These are phyloP conservation scores for Blastobotrys chiropterorum DNA, from an alignment of 805 yeast species.

Conservation along the genomic window DNA sequence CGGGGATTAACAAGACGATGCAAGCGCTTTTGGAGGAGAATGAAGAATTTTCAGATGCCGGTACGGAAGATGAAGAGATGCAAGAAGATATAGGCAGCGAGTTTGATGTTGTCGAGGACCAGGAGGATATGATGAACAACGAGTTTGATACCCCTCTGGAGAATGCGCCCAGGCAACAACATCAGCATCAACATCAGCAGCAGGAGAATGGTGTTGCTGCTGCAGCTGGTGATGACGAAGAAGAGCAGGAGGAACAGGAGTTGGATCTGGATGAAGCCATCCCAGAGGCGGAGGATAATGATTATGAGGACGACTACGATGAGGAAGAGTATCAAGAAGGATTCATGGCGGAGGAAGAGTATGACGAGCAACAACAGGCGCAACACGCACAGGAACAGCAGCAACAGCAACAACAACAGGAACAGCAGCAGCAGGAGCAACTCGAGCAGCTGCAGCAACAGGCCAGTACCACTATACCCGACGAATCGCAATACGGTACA, in stretches of 20 bases:
- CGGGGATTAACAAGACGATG: constrained; percentile 54
- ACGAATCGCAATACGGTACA: neutral
- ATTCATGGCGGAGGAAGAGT: constrained; percentile 21
- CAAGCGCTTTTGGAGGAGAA: constrained; percentile 28
- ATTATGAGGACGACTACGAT: constrained; percentile 18
- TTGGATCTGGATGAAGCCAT: constrained; percentile 18
- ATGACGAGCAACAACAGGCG: constrained; percentile 4
- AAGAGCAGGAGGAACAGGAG: constrained; percentile 11
- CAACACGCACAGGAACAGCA: neutral
- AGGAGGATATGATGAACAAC: constrained; percentile 15
- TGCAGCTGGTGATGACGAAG: constrained; percentile 10
- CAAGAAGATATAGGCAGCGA: constrained; percentile 16
- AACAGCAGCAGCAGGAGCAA: neutral
- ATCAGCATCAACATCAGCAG: neutral
- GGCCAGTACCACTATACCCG: neutral
- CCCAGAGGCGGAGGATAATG: constrained; percentile 18
- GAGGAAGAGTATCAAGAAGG: constrained; percentile 19
- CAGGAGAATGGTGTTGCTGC: neutral
- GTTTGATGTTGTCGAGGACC: constrained; percentile 15
- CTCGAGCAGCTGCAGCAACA: neutral
- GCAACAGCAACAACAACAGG: neutral
- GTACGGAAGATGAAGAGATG: constrained; percentile 8
- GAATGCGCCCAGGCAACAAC: neutral
- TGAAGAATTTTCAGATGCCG: constrained; percentile 12
- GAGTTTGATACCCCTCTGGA: neutral